Conservation (phyloP, 257 asterid species). For the Fraxinus cuspidata region DNA sequence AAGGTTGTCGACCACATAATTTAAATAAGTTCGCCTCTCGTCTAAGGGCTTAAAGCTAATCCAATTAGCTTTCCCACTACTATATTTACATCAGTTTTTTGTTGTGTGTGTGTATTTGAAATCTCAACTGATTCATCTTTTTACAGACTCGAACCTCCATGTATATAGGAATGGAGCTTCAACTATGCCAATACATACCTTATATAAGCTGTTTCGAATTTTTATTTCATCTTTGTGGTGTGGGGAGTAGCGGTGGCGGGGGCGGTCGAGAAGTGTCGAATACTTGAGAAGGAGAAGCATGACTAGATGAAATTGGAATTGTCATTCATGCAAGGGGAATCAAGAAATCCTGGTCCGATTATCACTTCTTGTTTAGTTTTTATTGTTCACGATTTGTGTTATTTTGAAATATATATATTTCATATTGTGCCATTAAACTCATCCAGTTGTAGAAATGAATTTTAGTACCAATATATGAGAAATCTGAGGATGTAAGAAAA, state of each 20-base stretch:
- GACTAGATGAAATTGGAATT: neutral
- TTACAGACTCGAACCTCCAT: conserved; percentile 6
- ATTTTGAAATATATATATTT: neutral
- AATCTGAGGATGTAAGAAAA: neutral
- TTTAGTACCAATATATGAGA: neutral
- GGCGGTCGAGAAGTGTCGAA: neutral
- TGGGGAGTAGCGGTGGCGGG: neutral
- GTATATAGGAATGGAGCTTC: conserved; percentile 18
- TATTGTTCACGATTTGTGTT: neutral
- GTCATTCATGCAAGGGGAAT: conserved; percentile 45
- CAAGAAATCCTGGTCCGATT: conserved; percentile 62
- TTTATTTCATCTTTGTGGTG: conserved; percentile 16
- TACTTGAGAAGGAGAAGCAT: neutral
- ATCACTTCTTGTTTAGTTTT: neutral
- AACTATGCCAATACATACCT: conserved; percentile 1
- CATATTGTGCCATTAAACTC: neutral
- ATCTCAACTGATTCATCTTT: neutral
- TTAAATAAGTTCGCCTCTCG: neutral
- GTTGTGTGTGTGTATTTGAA: neutral
- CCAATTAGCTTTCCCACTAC: neutral
- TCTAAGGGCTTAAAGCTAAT: neutral
- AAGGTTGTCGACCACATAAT: neutral
- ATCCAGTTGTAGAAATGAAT: neutral
- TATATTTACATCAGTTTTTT: neutral
- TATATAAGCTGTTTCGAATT: conserved; percentile 13